Conservation (phyloP, 805 yeast genomes). For the Yarrowia sp. region DNA sequence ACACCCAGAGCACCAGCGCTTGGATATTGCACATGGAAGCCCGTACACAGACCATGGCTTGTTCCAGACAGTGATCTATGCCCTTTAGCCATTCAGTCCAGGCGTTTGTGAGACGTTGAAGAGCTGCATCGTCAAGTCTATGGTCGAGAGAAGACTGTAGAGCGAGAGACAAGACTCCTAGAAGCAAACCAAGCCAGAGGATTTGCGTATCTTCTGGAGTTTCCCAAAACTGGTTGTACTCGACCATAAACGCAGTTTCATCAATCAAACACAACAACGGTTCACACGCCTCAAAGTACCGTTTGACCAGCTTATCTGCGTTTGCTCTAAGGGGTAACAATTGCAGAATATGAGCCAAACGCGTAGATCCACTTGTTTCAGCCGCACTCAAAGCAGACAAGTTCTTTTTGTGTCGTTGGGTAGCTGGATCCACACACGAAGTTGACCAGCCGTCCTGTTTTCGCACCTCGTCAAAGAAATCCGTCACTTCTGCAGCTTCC, state of each 20-base stretch:
- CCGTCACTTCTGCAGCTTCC: slow-evolving; percentile 34
- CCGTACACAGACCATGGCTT: slow-evolving; percentile 36
- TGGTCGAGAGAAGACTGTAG: slow-evolving; percentile 34
- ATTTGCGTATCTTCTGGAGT: slow-evolving; percentile 35
- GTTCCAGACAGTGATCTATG: slow-evolving; percentile 36
- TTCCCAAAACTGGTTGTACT: slow-evolving; percentile 36
- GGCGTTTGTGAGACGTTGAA: slow-evolving; percentile 31
- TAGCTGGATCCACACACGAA: slow-evolving; percentile 21
- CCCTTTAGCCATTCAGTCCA: slow-evolving; percentile 36
- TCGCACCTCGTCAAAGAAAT: slow-evolving; percentile 29
- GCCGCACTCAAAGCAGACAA: slow-evolving; percentile 17
- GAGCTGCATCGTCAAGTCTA: slow-evolving; percentile 32
- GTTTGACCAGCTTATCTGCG: slow-evolving; percentile 34
- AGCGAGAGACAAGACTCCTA: slow-evolving; percentile 36
- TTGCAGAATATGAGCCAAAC: slow-evolving; percentile 33
- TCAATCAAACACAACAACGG: slow-evolving; percentile 36
- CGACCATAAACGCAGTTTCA: slow-evolving; percentile 35
- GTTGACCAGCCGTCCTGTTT: slow-evolving; percentile 18
- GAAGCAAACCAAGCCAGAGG: slow-evolving; percentile 37
- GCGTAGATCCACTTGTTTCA: slow-evolving; percentile 3
- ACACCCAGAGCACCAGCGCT: slow-evolving; percentile 37
- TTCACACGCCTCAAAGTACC: slow-evolving; percentile 36
- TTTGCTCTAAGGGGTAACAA: slow-evolving; percentile 33
- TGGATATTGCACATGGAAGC: slow-evolving; percentile 37
- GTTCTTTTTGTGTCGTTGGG: slow-evolving; percentile 14